Conservation (phyloP, 495 filamentous ascomycete genomes). For the Trichoderma reesei region DNA sequence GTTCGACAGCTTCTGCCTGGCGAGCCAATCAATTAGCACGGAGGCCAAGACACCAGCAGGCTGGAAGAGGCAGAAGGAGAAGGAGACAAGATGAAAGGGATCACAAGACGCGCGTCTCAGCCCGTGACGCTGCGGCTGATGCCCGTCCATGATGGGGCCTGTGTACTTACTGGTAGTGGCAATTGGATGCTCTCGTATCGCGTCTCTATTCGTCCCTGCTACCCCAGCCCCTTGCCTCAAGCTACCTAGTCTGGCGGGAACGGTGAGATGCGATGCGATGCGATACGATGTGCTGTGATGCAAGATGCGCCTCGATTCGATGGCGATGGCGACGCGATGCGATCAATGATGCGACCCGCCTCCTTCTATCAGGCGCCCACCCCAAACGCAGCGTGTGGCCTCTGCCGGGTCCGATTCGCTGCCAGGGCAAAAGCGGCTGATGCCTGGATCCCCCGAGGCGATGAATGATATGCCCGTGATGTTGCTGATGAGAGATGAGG, state of each 20-base stretch:
- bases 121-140: neutral
- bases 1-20: neutral
- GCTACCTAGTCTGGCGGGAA: no score
- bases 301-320: no score
- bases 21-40: neutral
- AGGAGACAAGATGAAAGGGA: conserved; percentile 1
- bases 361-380: no score
- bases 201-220: no score
- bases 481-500: no score
- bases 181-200: neutral
- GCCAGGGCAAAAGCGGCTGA: no score
- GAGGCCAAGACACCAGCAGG: neutral
- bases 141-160: no score
- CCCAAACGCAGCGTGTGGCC: neutral
- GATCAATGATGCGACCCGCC: neutral
- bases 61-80: neutral
- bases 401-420: neutral
- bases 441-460: no score
- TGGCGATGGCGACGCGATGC: neutral
- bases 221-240: no score
- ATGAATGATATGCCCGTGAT: no score
- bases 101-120: neutral
- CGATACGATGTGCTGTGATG: no score
- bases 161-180: neutral
- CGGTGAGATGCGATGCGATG: no score